Base-by-base conservation (phyloP, 306 rosid genomes). In the Datisca glomerata region DNA sequence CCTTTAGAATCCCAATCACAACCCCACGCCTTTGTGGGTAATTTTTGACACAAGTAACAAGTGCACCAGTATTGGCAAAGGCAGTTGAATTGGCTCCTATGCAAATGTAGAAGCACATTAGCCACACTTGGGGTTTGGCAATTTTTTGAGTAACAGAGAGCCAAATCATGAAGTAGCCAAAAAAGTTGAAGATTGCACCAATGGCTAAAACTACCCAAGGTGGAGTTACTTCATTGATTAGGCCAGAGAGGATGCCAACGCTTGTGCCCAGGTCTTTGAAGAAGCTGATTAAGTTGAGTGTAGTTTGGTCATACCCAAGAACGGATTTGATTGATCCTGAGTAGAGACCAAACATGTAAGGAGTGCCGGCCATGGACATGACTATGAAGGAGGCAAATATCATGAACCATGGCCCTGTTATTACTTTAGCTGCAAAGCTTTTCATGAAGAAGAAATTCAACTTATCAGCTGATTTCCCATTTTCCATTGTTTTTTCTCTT, bases 251-350 rank as follows among this genome's bases (percentile, higher is more conserved):
- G 21, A 89, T 14, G 0, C 97, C 94, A 1, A 89, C 62, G 64
- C 77, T 89, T 19, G 81, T 63, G 0, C 97, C 95, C 3, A 89
- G 12, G 58, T 87, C 97, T 40, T 87, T 87, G 76, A 79, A 87
- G 74, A 87, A 87, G 38, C 94, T 65, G 2, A 87, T 65, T 8
- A 83, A 69, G 37, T 83, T 76, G 21, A 87, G 82, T 4, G 97
- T 87, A 12, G 67, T 51, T 43, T 87, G 97, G 71, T 87, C 97
- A 33, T 87, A 87, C 13, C 66, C 97, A 0, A 87, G 70, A 2
- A 67, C 37, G 0, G 0, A 0, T 47, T 83, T 87, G 27, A 87
- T 74, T 32, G 68, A 93, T 10, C 47, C 2, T 4, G 97, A 87
- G 73, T 87, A 87, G 0, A 74, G 46, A 11, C 73, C 67, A 46